Evolutionary conservation across 1,139 yeast genomes (phyloP).

Genomic region (Nadsonia starkeyi-henricii): DNA sequence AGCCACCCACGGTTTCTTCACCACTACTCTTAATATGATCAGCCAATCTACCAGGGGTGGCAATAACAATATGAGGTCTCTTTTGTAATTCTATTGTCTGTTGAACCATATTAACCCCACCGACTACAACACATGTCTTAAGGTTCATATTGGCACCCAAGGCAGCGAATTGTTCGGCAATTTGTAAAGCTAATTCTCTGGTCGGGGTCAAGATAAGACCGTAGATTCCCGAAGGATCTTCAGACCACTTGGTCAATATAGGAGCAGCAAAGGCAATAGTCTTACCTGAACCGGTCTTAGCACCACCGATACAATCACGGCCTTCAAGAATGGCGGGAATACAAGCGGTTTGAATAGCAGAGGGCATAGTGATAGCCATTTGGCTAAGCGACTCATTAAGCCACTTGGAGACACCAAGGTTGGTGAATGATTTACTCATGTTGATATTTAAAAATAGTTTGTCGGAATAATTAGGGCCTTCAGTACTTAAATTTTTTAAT

Average conservation of each 20-base stretch:
- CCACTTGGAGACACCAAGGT: conserved; percentile 77
- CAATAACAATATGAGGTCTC: conserved; percentile 87
- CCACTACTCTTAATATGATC: conserved; percentile 85
- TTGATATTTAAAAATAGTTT: no score
- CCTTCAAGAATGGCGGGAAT: conserved; percentile 77
- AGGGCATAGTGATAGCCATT: conserved; percentile 74
- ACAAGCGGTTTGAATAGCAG: conserved; percentile 76
- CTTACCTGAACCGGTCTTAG: conserved; percentile 96
- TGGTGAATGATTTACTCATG: conserved; percentile 30
- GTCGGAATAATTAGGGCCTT: no score
- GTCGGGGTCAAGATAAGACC: conserved; percentile 90
- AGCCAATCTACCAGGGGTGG: conserved; percentile 95
- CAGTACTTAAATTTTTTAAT: no score
- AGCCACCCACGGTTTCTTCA: conserved; percentile 71
- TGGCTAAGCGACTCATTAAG: conserved; percentile 64
- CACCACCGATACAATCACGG: conserved; percentile 93
- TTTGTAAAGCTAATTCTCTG: conserved; percentile 85
- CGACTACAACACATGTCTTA: conserved; percentile 68
- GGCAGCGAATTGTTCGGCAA: conserved; percentile 92
- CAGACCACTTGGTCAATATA: conserved; percentile 86
- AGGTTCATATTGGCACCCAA: conserved; percentile 82
- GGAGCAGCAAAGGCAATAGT: conserved; percentile 97
- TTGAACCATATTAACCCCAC: conserved; percentile 84
- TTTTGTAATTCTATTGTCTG: conserved; percentile 73
- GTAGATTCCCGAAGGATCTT: conserved; percentile 84